Evolutionary conservation across 441 rosid species (phyloP).

Genomic region (Caryocar brasiliense): DNA sequence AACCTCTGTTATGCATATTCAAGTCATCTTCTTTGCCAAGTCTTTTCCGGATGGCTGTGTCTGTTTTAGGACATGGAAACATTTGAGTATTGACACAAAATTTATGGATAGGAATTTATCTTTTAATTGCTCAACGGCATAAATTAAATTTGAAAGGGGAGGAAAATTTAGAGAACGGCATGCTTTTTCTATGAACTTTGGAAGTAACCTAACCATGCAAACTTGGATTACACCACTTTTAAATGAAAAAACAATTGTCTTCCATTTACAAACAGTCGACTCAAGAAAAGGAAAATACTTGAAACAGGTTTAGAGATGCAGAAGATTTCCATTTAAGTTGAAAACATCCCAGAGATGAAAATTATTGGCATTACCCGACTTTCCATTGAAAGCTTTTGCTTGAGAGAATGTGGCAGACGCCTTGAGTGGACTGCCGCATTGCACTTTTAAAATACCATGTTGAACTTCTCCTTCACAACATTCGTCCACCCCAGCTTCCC

Average conservation of each 20-base stretch:
- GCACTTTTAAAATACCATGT: slow-evolving; percentile 3
- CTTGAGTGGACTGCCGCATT: slow-evolving; percentile 6
- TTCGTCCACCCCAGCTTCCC: not conserved
- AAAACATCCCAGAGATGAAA: not conserved
- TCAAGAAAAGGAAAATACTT: not conserved
- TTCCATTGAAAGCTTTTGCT: slow-evolving; percentile 12
- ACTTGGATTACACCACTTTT: too few relatives aligned
- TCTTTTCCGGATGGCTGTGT: slow-evolving; percentile 12
- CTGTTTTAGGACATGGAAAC: slow-evolving; percentile 14
- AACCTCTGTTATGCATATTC: slow-evolving; percentile 17
- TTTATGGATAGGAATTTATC: too few relatives aligned
- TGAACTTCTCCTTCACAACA: slow-evolving; percentile 1
- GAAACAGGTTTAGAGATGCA: not conserved
- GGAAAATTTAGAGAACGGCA: too few relatives aligned
- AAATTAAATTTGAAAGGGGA: too few relatives aligned
- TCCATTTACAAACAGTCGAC: too few relatives aligned
- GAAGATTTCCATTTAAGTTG: too few relatives aligned
- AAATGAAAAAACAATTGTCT: too few relatives aligned
- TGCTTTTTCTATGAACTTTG: too few relatives aligned
- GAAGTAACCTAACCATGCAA: too few relatives aligned
- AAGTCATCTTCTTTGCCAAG: slow-evolving; percentile 17
- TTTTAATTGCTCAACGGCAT: too few relatives aligned
- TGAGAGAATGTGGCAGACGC: slow-evolving; percentile 9
- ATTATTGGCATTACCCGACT: slow-evolving; percentile 15
- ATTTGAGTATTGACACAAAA: too few relatives aligned